Evolutionary conservation across 2,329 filamentous ascomycete genomes (phyloP).

Genomic region (Paecilomyces sp.): DNA sequence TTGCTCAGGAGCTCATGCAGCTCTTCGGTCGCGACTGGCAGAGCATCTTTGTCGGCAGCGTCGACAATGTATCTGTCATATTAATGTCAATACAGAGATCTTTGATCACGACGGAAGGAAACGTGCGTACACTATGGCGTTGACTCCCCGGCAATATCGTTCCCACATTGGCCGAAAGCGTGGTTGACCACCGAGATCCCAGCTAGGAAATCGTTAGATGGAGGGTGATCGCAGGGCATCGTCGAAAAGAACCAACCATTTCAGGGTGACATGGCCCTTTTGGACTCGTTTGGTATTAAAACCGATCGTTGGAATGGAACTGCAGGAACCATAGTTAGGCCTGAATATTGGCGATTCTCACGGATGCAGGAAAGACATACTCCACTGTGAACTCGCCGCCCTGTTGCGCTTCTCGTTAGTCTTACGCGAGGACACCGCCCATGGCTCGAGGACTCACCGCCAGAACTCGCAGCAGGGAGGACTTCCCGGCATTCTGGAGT

Average conservation of each 20-base stretch:
- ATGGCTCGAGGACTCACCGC: slow-evolving; percentile 61
- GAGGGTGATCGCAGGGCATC: slow-evolving; percentile 18
- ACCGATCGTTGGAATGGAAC: slow-evolving; percentile 95
- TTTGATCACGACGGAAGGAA: background rate
- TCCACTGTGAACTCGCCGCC: slow-evolving; percentile 98
- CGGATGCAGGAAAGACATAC: slow-evolving; percentile 53
- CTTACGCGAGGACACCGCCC: slow-evolving; percentile 20
- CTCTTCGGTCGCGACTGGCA: slow-evolving; percentile 84
- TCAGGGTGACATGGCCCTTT: slow-evolving; percentile 94
- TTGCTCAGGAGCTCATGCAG: slow-evolving; percentile 84
- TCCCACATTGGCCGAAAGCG: slow-evolving; percentile 99
- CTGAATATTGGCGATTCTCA: background rate
- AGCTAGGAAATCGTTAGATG: slow-evolving; percentile 41
- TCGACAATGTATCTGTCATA: slow-evolving; percentile 78
- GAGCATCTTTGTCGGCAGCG: slow-evolving; percentile 73
- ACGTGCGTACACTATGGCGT: slow-evolving; percentile 72
- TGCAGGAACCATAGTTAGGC: slow-evolving; percentile 39
- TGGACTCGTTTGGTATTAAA: slow-evolving; percentile 99
- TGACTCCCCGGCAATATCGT: slow-evolving; percentile 93
- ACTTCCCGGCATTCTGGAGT: slow-evolving; percentile 96
- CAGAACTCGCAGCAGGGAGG: slow-evolving; percentile 83
- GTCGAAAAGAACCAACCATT: slow-evolving; percentile 57
- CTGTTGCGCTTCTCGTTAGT: slow-evolving; percentile 44
- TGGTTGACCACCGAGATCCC: slow-evolving; percentile 96
- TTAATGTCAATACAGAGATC: slow-evolving; percentile 7